Conservation (phyloP, 2,329 filamentous ascomycete genomes). For the Penicillium occitanis region DNA sequence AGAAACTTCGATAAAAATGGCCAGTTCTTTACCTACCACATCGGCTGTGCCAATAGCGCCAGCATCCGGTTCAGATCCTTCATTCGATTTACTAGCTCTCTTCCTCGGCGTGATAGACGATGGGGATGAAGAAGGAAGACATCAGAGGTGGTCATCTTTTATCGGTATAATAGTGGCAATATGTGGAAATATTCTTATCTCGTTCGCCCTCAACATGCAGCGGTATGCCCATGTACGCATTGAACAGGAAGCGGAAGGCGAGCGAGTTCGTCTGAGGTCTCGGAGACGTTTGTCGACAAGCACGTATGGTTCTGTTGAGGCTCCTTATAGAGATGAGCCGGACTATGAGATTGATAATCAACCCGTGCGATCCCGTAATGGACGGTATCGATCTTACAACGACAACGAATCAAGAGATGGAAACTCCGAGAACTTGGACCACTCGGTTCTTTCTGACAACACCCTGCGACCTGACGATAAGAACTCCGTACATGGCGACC, state of each 20-base stretch:
- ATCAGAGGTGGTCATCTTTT: slow-evolving; percentile 72
- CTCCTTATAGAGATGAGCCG: slow-evolving; percentile 22
- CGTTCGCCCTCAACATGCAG: slow-evolving; percentile 92
- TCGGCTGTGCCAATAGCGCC: background rate
- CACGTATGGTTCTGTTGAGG: slow-evolving; percentile 47
- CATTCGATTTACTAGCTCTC: slow-evolving; percentile 23
- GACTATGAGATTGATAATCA: slow-evolving; percentile 18
- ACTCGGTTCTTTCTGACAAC: slow-evolving; percentile 41
- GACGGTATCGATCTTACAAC: slow-evolving; percentile 16
- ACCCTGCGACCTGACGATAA: slow-evolving; percentile 26
- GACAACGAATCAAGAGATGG: slow-evolving; percentile 33
- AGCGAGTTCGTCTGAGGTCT: slow-evolving; percentile 43
- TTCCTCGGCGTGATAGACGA: slow-evolving; percentile 22
- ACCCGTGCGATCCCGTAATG: background rate
- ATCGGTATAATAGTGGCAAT: slow-evolving; percentile 95
- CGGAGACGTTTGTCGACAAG: slow-evolving; percentile 40
- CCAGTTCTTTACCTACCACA: background rate
- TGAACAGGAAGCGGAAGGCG: slow-evolving; percentile 65
- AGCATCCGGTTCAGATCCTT: slow-evolving; percentile 15
- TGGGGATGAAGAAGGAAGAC: slow-evolving; percentile 24
- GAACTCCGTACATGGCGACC: slow-evolving; percentile 40
- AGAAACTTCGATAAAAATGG: background rate
- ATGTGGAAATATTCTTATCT: slow-evolving; percentile 88
- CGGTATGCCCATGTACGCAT: slow-evolving; percentile 90
- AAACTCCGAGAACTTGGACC: slow-evolving; percentile 27